Evolutionary conservation across 1,284 basidiomycete genomes (phyloP), one percentile per base, ranked within the genome.

Genomic region (Ustilago hordei): DNA sequence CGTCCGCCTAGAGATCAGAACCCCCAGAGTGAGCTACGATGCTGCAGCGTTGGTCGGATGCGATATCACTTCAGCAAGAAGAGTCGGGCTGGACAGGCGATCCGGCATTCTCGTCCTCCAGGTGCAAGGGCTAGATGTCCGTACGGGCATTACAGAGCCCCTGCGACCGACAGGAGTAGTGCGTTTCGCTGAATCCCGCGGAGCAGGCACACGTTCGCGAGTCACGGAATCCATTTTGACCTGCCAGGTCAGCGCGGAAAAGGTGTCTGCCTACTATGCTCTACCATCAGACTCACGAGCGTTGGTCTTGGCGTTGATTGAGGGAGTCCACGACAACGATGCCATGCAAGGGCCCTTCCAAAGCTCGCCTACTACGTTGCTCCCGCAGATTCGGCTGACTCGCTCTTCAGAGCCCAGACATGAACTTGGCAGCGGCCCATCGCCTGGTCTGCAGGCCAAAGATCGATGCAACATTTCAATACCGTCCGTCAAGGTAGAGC

Each of bases 31-130:
- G 7, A 63, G 69, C 28, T 72, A 55, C 53, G 59, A 60, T 35
- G 47, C 48, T 12, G 50, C 35, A 19, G 62, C 69, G 34, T 65
- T 71, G 5, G 62, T 53, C 8, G 65, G 69, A 4, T 58, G 64
- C 8, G 41, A 63, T 11, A 59, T 73, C 12, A 55, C 47, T 8
- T 54, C 41, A 1, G 54, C 66, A 7, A 57, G 68, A 31, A 47
- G 36, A 4, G 32, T 54, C 8, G 79, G 79, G 3, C 57, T 81
- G 6, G 73, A 74, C 17, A 55, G 54, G 19, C 55, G 79, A 52
- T 60, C 75, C 12, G 79, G 79, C 15, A 70, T 81, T 34, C 35
- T 81, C n/a, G 52, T 75, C 12, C 50, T 81, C 7, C 75, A 81
- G 35, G 47, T 69, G 28, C 60, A 70, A 41, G 47, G 50, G 36